These are phyloP conservation scores for Teratosphaeria pseudoeucalypti DNA, from an alignment of 2,329 filamentous ascomycete genomes.

Conservation along the genomic window DNA sequence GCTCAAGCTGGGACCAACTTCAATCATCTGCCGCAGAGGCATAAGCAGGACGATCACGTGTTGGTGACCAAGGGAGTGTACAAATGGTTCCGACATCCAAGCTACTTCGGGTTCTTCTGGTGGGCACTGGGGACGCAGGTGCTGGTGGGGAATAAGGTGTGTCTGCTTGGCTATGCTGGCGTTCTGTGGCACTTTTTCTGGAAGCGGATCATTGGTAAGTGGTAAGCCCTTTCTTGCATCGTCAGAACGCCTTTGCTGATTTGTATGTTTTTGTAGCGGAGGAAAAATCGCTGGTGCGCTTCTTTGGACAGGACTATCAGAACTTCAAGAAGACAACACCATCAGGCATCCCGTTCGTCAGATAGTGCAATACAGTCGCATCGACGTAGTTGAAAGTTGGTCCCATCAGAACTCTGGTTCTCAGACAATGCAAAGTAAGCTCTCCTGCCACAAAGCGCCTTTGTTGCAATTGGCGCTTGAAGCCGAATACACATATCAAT, in stretches of 20 bases:
- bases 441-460: background rate
- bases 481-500: background rate
- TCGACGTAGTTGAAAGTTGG: background rate
- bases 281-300: conserved; percentile 64
- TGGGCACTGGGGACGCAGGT: conserved; percentile 94
- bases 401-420: background rate
- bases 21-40: conserved; percentile 68
- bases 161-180: conserved; percentile 60
- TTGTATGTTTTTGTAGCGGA: conserved; percentile 44
- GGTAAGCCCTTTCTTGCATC: too few relatives aligned
- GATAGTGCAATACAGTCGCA: conserved; percentile 2
- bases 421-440: background rate
- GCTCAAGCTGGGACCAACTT: conserved; percentile 79
- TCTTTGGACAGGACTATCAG: conserved; percentile 77
- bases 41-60: conserved; percentile 58
- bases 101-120: conserved; percentile 98
- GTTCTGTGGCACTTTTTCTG: conserved; percentile 84
- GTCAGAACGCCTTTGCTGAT: conserved; percentile 1
- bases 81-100: conserved; percentile 65
- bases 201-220: conserved; percentile 54
- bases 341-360: conserved; percentile 72
- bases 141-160: conserved; percentile 73
- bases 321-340: conserved; percentile 60
- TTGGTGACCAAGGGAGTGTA: conserved; percentile 84
- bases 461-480: background rate